phyloP scores from a whole-genome alignment of 495 filamentous ascomycete species.

The Penicillium taxi region DNA sequence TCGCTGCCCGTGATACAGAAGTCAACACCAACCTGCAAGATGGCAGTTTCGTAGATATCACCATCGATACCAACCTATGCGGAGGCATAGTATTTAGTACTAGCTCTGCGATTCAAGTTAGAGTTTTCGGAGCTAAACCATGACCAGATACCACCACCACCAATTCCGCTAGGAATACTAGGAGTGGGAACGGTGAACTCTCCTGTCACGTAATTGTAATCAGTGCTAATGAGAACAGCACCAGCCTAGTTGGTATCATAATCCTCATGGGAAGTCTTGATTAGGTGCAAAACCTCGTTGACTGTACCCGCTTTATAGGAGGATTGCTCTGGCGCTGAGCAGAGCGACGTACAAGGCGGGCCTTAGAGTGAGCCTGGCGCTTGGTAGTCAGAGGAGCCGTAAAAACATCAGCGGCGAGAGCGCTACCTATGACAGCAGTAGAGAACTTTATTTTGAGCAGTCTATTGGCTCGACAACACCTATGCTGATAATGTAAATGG shows the following conservation, averaged over 20 bases:
- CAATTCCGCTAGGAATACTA: constrained; percentile 25
- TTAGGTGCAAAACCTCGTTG: constrained; percentile 14
- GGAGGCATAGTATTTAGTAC: constrained; percentile 36
- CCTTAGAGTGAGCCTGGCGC: constrained; percentile 10
- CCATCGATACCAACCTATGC: constrained; percentile 55
- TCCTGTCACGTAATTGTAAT: constrained; percentile 41
- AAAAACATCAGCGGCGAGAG: constrained; percentile 16
- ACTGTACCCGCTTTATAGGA: constrained; percentile 21
- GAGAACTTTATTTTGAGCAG: constrained; percentile 29
- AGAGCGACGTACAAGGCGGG: not conserved
- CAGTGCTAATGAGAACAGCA: constrained; percentile 39
- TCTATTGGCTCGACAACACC: too few species aligned
- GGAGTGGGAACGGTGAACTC: constrained; percentile 46
- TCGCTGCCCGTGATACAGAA: constrained; percentile 32
- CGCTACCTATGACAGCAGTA: constrained; percentile 9
- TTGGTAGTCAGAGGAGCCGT: constrained; percentile 22
- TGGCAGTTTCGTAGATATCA: constrained; percentile 43
- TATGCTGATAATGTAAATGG: too few species aligned
- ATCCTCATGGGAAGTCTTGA: constrained; percentile 24
- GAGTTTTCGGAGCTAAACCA: too few species aligned
- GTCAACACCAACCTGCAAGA: constrained; percentile 52
- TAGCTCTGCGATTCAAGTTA: not conserved
- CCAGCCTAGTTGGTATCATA: constrained; percentile 51
- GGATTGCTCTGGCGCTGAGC: constrained; percentile 12
- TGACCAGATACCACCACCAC: constrained; percentile 32